Conservation (phyloP, 768 basidiomycete genomes). For the Artomyces pyxidatus region DNA sequence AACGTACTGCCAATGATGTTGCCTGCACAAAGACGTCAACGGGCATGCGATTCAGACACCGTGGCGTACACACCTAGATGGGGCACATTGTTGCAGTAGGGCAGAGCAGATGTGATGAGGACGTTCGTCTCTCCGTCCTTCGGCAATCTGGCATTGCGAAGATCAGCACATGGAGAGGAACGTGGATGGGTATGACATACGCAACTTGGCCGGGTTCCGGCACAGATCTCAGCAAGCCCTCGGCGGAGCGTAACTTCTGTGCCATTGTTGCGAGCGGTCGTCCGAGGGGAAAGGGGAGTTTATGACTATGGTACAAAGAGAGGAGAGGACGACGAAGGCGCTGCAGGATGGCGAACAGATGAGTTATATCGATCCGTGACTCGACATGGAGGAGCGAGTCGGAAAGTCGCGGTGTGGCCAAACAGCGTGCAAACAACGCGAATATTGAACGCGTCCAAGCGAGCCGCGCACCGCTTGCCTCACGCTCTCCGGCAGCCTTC, state of each 20-base stretch:
- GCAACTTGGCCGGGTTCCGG: constrained; percentile 36
- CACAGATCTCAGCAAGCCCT: constrained; percentile 35
- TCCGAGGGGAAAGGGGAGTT: background rate
- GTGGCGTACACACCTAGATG: constrained; percentile 63
- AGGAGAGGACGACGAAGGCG: background rate
- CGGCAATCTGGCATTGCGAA: constrained; percentile 44
- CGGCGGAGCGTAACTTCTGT: constrained; percentile 33
- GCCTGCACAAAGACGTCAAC: constrained; percentile 34
- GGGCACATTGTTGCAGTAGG: constrained; percentile 96
- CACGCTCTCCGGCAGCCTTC: too few species aligned
- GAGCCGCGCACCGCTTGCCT: too few species aligned
- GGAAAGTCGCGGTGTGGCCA: background rate
- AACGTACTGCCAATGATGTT: constrained; percentile 94
- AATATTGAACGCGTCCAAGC: too few species aligned
- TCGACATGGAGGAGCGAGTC: background rate
- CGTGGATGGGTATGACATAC: constrained; percentile 23
- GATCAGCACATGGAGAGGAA: constrained; percentile 2
- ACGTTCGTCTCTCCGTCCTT: constrained; percentile 82
- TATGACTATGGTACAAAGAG: background rate
- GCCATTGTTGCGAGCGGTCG: constrained; percentile 19
- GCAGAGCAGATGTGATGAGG: constrained; percentile 90
- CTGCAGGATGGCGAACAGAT: background rate
- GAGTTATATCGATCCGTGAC: background rate
- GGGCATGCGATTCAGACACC: background rate
- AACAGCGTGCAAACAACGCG: background rate